A percentile compares a stretch with the other conserved stretches of the same genome.
Conservation (phyloP, 2,329 filamentous ascomycete genomes). For the Beauveria sp. region DNA sequence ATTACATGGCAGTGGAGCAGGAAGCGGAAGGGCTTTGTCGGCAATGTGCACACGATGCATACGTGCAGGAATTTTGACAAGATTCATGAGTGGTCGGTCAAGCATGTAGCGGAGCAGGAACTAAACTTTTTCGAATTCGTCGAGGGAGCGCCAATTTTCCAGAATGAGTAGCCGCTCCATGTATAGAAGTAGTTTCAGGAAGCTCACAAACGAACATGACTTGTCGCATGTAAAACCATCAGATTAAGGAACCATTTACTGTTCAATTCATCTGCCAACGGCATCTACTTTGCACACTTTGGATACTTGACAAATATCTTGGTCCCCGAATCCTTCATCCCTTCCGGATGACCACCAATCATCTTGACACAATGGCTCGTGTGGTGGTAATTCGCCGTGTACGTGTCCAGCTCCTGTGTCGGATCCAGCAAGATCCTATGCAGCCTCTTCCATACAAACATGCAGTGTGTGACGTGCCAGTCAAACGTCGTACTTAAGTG, state of each 20-base stretch:
- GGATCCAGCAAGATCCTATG: constrained; percentile 16
- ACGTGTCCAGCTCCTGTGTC: constrained; percentile 14
- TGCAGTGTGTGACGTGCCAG: constrained; percentile 18
- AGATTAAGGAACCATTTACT: no score
- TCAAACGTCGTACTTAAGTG: constrained; percentile 16
- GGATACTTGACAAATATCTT: constrained; percentile 18
- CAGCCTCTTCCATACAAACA: constrained; percentile 18
- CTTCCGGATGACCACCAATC: constrained; percentile 13
- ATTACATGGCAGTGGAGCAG: constrained; percentile 44
- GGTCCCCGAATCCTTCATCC: constrained; percentile 14
- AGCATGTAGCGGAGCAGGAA: constrained; percentile 9
- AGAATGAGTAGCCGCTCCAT: background rate
- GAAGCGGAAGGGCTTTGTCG: constrained; percentile 40
- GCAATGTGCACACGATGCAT: constrained; percentile 43
- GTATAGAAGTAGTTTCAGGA: background rate
- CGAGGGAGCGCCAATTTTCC: constrained; percentile 13
- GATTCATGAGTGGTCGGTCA: constrained; percentile 42
- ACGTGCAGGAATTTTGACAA: constrained; percentile 46
- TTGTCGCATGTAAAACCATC: no score
- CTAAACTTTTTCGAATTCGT: constrained; percentile 14
- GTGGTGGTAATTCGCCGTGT: constrained; percentile 17
- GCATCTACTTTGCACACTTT: constrained; percentile 10
- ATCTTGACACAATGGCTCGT: constrained; percentile 18
- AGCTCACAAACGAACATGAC: no score
- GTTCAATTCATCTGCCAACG: background rate